phyloP scores from a whole-genome alignment of 2,329 filamentous ascomycete species.

The Chrysoporthe cubensis region DNA sequence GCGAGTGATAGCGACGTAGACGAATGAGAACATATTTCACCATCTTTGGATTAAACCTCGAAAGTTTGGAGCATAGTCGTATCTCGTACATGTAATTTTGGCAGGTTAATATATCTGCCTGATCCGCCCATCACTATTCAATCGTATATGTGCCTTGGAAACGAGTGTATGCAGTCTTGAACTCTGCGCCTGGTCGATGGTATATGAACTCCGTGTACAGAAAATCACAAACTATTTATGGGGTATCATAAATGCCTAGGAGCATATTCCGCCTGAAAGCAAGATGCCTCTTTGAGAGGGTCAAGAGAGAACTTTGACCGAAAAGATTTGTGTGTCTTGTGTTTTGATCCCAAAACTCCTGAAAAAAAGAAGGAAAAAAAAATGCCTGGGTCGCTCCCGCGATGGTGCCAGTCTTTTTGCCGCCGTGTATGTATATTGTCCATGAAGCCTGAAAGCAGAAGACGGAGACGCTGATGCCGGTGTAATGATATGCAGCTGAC shows the following conservation, averaged over 20 bases:
- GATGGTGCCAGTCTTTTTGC: not conserved
- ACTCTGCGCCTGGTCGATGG: not conserved
- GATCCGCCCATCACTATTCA: not conserved
- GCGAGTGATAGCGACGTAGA: too few relatives aligned
- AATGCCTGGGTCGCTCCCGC: not conserved
- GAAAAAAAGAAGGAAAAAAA: not conserved
- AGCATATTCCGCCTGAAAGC: slow-evolving; percentile 29
- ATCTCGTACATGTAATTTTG: not conserved
- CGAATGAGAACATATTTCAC: too few relatives aligned
- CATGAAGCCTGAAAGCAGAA: slow-evolving; percentile 4
- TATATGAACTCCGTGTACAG: not conserved
- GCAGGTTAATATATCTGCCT: not conserved
- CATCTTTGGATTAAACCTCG: too few relatives aligned
- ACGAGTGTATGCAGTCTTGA: not conserved
- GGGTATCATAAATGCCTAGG: slow-evolving; percentile 33
- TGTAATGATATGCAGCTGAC: too few relatives aligned
- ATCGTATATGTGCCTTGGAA: not conserved
- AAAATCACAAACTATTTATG: not conserved
- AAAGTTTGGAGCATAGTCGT: not conserved
- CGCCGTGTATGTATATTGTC: not conserved
- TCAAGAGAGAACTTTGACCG: not conserved
- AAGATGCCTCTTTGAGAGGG: slow-evolving; percentile 22
- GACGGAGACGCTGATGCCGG: not conserved
- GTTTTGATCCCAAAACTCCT: not conserved
- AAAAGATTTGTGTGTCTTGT: slow-evolving; percentile 1